Base-by-base conservation (phyloP, 768 basidiomycete species). In the Panellus pusillus region DNA sequence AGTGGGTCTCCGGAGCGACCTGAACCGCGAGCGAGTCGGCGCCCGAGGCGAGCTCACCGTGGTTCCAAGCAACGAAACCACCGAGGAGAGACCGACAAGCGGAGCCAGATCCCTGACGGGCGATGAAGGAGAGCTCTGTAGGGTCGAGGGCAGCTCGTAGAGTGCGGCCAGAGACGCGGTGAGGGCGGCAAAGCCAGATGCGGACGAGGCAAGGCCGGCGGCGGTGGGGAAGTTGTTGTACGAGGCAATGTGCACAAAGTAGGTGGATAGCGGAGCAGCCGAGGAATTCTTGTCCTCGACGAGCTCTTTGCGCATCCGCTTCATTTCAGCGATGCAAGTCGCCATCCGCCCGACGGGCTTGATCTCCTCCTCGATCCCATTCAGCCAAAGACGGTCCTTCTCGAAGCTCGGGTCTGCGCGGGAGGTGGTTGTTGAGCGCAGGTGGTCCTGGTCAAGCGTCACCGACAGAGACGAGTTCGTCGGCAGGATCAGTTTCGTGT, bases 191-290 rank as follows among this genome's bases (percentile, higher is more conserved):
- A 98, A 95, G 14, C 97, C 97, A 0, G 94, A 92, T 0, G 97
- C 97, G 31, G 95, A 98, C 1, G 95, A 98, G 1, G 97, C 97
- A 41, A 99, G 85, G 4, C 97, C 97, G 0, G 97, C 97, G 13
- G 97, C 97, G 13, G 97, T 99, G 28, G 97, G 97, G 79, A 99
- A 98, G 77, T 98, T 98, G 80, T 99, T 99, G 74, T 84, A 87
- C 7, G 96, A 98, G 52, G 84, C 84, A 63, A 99, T 93, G 74
- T 93, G 94, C 4, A 98, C 82, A 15, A 80, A 73, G 69, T 74
- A 90, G 14, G 74, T 61, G 0, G 93, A 89, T 35, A 95, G 70
- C 77, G 88, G 86, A 43, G 87, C 83, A 58, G 79, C 79, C 47
- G 69, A 75, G 1, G 81, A 66, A 64, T 89, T 75, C 60, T 83